Evolutionary conservation across 441 rosid species (phyloP).

Genomic region (Populus tomentosa): DNA sequence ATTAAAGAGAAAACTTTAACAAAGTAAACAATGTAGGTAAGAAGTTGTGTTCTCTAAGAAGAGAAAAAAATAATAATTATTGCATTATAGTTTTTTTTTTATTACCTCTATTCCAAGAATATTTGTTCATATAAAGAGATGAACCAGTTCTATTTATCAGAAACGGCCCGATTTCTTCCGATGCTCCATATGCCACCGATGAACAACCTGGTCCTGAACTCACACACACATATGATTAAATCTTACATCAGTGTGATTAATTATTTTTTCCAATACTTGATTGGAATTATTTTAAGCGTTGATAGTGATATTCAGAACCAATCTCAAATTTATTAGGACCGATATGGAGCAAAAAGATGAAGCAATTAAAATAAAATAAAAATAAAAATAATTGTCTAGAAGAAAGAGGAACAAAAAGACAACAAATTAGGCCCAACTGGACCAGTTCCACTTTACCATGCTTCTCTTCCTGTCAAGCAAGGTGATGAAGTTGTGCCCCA

Average conservation of each 20-base stretch:
- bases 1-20: too few relatives aligned
- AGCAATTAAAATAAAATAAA: too few relatives aligned
- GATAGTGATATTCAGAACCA: too few relatives aligned
- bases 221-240: not conserved
- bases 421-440: too few relatives aligned
- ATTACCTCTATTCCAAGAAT: constrained; percentile 70
- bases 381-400: too few relatives aligned
- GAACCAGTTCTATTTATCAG: constrained; percentile 56
- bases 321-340: not conserved
- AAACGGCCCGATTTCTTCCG: constrained; percentile 86
- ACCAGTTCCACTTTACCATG: too few relatives aligned
- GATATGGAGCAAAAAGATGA: too few relatives aligned
- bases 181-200: constrained; percentile 82
- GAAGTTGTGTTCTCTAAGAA: not conserved
- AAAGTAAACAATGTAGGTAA: too few relatives aligned
- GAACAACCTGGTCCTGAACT: constrained; percentile 88
- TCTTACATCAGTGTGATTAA: not conserved
- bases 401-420: too few relatives aligned
- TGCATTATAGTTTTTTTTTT: too few relatives aligned
- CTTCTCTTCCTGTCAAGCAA: too few relatives aligned
- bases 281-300: not conserved
- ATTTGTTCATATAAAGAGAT: constrained; percentile 51
- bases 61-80: not conserved
- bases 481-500: too few relatives aligned
- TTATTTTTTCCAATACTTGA: not conserved